Conservation (phyloP, 163 green algal species). For the Prototheca cutis region DNA sequence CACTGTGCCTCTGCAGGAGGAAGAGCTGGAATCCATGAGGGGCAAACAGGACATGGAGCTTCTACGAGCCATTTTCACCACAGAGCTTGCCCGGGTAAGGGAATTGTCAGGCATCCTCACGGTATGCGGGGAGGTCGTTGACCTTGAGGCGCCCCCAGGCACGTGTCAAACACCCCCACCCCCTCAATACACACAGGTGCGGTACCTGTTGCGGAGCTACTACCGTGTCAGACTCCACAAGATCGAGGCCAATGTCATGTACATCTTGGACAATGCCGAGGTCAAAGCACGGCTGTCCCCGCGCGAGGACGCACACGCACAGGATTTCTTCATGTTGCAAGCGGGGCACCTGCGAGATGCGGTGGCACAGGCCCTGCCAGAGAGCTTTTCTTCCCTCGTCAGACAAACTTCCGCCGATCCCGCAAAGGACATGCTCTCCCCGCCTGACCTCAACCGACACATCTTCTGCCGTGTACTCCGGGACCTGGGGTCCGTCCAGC, state of each 20-base stretch:
- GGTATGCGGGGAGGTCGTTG: neutral
- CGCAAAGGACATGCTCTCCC: conserved; percentile 39
- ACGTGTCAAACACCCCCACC: neutral
- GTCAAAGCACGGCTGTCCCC: conserved; percentile 12
- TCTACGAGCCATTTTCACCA: conserved; percentile 5
- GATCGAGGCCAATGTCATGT: conserved; percentile 37
- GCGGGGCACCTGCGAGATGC: conserved; percentile 31
- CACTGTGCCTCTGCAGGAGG: conserved; percentile 8
- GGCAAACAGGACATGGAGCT: conserved; percentile 6
- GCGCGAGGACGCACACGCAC: conserved; percentile 20
- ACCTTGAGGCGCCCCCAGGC: neutral
- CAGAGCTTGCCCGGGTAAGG: conserved; percentile 8
- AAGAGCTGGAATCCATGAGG: conserved; percentile 17
- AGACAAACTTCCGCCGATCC: conserved; percentile 29
- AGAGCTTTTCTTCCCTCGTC: conserved; percentile 34
- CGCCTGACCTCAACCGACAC: conserved; percentile 36
- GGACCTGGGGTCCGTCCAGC: conserved; percentile 33
- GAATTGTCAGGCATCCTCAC: neutral
- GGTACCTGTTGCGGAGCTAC: conserved; percentile 47
- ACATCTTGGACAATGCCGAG: conserved; percentile 34
- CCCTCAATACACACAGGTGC: conserved; percentile 16
- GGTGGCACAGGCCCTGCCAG: conserved; percentile 25
- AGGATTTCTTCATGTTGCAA: conserved; percentile 36
- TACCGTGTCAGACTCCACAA: conserved; percentile 39
- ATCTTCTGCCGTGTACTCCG: conserved; percentile 42